Conservation (phyloP, 768 basidiomycete genomes). For the Calvatia gigantea region DNA sequence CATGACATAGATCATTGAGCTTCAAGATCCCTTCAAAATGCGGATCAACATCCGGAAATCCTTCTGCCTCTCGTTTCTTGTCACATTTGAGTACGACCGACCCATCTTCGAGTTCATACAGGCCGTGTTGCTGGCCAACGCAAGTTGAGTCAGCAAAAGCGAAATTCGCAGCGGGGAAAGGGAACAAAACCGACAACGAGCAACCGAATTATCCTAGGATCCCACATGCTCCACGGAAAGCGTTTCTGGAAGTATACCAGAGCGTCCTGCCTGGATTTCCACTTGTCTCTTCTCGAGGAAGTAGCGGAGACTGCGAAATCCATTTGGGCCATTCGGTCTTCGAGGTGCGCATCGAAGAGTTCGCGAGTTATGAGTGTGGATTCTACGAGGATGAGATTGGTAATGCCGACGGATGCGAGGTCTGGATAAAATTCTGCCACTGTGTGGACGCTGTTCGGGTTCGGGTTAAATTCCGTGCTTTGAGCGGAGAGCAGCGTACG, state of each 20-base stretch:
- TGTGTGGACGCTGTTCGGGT: slow-evolving; percentile 31
- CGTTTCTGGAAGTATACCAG: slow-evolving; percentile 37
- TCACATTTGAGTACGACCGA: slow-evolving; percentile 40
- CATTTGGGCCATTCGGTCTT: slow-evolving; percentile 36
- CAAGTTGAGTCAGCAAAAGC: too few relatives aligned
- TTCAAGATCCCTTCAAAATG: slow-evolving; percentile 37
- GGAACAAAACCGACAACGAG: too few relatives aligned
- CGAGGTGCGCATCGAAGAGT: slow-evolving; percentile 30
- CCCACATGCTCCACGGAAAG: slow-evolving; percentile 45
- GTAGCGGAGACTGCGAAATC: slow-evolving; percentile 33
- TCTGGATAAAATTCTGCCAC: slow-evolving; percentile 27
- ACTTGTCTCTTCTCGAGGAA: slow-evolving; percentile 33
- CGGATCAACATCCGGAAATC: slow-evolving; percentile 40
- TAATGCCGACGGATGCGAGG: slow-evolving; percentile 26
- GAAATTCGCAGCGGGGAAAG: too few relatives aligned
- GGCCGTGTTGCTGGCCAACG: slow-evolving; percentile 30
- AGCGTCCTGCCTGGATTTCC: slow-evolving; percentile 39
- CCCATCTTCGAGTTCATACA: slow-evolving; percentile 24
- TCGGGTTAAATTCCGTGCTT: background rate
- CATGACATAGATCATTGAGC: slow-evolving; percentile 29
- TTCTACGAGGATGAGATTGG: slow-evolving; percentile 40
- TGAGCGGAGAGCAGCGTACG: slow-evolving; percentile 24
- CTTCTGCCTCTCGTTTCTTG: slow-evolving; percentile 39
- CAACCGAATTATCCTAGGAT: slow-evolving; percentile 33
- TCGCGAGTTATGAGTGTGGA: slow-evolving; percentile 38